These are phyloP conservation scores for Ceratobasidium papillatum DNA, from an alignment of 1,284 basidiomycete genomes.

Conservation along the genomic window DNA sequence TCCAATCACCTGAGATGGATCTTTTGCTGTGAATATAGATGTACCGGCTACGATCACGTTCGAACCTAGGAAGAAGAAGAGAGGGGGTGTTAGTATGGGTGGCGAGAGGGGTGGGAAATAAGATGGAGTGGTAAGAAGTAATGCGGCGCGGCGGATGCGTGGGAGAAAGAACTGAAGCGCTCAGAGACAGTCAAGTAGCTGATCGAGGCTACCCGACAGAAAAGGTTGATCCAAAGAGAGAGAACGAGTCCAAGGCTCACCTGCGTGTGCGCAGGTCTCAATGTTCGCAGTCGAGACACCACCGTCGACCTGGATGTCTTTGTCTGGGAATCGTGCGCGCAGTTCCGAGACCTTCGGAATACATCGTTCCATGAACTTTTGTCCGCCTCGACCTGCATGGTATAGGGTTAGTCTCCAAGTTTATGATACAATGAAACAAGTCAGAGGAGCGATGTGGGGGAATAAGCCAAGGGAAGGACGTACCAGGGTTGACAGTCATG, in stretches of 20 bases:
- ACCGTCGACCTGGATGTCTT: conserved; percentile 98
- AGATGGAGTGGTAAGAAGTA: background rate
- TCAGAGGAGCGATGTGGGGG: background rate
- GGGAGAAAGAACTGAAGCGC: conserved; percentile 12
- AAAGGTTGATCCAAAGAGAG: background rate
- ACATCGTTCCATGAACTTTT: conserved; percentile 95
- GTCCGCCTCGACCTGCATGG: conserved; percentile 79
- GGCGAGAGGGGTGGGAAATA: background rate
- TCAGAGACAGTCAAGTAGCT: background rate
- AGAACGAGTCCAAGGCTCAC: conserved; percentile 56
- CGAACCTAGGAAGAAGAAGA: conserved; percentile 66
- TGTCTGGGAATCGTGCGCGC: conserved; percentile 86
- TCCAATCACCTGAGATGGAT: conserved; percentile 81
- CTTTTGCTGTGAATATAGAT: conserved; percentile 86
- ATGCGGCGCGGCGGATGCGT: background rate
- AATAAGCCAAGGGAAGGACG: conserved; percentile 40
- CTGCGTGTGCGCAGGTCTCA: conserved; percentile 88
- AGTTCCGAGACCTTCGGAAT: conserved; percentile 94
- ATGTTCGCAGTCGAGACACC: conserved; percentile 94
- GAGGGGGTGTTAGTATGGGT: conserved; percentile 5
- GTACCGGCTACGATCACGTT: conserved; percentile 99
- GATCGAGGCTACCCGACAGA: conserved; percentile 14
- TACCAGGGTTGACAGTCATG: conserved; percentile 95
- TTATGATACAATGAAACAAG: background rate
- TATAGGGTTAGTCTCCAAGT: background rate